Evolutionary conservation across 192 early-diverging fungal species (phyloP).

Genomic region (Coemansia pectinata): DNA sequence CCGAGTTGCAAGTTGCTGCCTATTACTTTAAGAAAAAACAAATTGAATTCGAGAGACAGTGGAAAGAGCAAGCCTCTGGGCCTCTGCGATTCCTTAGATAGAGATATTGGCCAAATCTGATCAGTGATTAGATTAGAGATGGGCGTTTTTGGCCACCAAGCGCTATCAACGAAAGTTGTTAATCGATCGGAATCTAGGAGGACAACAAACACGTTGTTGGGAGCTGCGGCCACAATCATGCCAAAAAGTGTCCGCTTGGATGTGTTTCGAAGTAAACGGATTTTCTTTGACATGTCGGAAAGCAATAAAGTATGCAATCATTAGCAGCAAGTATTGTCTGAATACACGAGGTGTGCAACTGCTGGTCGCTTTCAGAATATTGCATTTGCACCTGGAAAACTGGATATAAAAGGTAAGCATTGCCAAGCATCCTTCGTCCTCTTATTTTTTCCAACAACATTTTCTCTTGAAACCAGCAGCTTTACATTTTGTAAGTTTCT

Average conservation of each 20-base stretch:
- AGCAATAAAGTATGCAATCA: neutral
- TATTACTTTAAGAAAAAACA: neutral
- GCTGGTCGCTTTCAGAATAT: neutral
- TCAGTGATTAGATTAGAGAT: neutral
- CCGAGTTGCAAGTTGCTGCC: neutral
- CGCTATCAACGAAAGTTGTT: neutral
- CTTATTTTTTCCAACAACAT: neutral
- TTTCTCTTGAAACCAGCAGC: neutral
- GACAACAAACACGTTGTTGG: neutral
- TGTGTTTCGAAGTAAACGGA: neutral
- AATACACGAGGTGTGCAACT: neutral
- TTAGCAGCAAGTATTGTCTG: neutral
- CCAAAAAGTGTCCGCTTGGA: neutral
- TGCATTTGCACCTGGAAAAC: neutral
- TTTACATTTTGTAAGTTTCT: neutral
- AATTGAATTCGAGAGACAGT: neutral
- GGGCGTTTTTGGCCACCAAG: neutral
- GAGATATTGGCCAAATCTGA: neutral
- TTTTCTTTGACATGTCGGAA: neutral
- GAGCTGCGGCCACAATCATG: neutral
- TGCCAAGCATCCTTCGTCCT: neutral
- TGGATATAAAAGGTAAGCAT: neutral
- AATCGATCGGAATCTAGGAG: neutral
- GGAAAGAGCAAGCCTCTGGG: neutral
- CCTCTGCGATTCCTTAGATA: neutral